Conservation (phyloP, 441 rosid species). For the Omphalea diandra region DNA sequence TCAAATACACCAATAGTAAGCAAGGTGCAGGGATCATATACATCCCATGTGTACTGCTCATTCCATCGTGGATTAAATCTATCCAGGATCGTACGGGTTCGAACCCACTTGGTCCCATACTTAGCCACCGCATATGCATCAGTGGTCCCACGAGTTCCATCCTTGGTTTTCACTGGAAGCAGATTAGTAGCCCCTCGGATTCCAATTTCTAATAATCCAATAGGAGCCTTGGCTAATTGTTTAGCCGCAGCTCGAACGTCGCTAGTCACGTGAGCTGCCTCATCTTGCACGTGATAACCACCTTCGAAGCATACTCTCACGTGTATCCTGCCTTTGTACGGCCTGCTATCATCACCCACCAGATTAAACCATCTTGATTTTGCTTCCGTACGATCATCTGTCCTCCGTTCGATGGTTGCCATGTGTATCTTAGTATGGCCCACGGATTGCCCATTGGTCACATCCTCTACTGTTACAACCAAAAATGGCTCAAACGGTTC, state of each 20-base stretch:
- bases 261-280: constrained; percentile 44
- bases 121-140: constrained; percentile 55
- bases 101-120: constrained; percentile 54
- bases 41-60: constrained; percentile 64
- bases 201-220: constrained; percentile 46
- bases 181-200: constrained; percentile 40
- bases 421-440: constrained; percentile 36
- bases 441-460: constrained; percentile 27
- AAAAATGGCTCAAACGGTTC: constrained; percentile 47
- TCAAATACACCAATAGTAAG: constrained; percentile 55
- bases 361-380: constrained; percentile 70
- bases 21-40: constrained; percentile 51
- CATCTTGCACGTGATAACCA: constrained; percentile 53
- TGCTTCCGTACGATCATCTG: constrained; percentile 33
- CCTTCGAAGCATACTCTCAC: constrained; percentile 44
- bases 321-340: constrained; percentile 43
- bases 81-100: constrained; percentile 45
- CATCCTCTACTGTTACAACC: constrained; percentile 33
- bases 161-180: constrained; percentile 39
- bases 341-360: constrained; percentile 23
- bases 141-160: constrained; percentile 48
- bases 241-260: constrained; percentile 45
- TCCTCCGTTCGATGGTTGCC: constrained; percentile 35
- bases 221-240: constrained; percentile 32
- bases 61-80: constrained; percentile 51